phyloP scores from a whole-genome alignment of 2,329 filamentous ascomycete species.

The Pyrenochaeta sp. region DNA sequence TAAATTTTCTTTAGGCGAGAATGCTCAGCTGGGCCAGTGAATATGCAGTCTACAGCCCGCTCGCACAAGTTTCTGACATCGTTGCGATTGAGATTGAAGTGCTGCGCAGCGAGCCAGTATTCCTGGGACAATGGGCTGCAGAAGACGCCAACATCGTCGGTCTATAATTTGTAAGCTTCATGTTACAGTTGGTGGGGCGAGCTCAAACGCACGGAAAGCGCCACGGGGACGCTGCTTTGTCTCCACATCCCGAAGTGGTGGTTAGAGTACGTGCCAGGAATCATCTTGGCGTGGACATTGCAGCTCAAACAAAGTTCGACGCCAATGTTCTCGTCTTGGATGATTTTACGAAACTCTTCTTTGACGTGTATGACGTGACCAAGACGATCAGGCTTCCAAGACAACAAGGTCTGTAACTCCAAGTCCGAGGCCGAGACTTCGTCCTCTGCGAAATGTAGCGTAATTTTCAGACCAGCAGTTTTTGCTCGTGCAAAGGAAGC shows the following conservation, averaged over 20 bases:
- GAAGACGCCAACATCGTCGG: conserved; percentile 85
- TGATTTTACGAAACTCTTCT: conserved; percentile 65
- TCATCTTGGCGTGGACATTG: conserved; percentile 80
- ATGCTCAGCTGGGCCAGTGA: conserved; percentile 71
- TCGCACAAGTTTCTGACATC: conserved; percentile 66
- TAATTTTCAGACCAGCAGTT: conserved; percentile 66
- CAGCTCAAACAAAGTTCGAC: conserved; percentile 82
- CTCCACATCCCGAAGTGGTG: conserved; percentile 84
- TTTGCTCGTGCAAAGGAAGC: conserved; percentile 67
- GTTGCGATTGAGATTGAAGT: conserved; percentile 67
- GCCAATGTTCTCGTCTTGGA: conserved; percentile 64
- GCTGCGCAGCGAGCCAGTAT: conserved; percentile 74
- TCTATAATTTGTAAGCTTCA: conserved; percentile 59
- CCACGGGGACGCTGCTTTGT: conserved; percentile 62
- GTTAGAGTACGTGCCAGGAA: conserved; percentile 68
- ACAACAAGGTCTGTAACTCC: conserved; percentile 72
- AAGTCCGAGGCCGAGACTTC: conserved; percentile 62
- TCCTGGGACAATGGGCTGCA: conserved; percentile 79
- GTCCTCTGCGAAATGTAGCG: conserved; percentile 81
- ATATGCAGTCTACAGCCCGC: conserved; percentile 71
- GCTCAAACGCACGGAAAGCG: conserved; percentile 70
- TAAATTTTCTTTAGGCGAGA: conserved; percentile 54
- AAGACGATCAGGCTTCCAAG: conserved; percentile 72
- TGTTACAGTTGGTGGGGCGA: background rate
- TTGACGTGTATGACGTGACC: conserved; percentile 83